Base-by-base conservation (phyloP, 1,284 basidiomycete genomes). In the Sanghuangporus baumii region DNA sequence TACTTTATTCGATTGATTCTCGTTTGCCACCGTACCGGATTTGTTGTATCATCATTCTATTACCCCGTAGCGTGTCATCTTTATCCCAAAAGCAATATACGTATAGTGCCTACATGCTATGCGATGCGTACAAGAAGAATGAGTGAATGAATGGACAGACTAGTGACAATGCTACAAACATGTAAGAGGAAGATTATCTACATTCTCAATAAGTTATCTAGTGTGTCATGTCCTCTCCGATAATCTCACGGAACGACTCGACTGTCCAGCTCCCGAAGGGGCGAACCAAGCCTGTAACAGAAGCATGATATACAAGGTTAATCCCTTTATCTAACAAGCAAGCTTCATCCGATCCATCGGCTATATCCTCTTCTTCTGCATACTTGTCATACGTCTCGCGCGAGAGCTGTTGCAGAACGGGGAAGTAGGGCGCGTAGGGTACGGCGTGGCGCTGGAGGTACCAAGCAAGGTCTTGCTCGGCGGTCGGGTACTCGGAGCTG, bases 371-470 rank as follows among this genome's bases (percentile, higher is more conserved):
- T 3, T 61, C 59, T 18, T 41, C 54, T 12, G 37, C 12, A 20
- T 23, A 23, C n/a, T 36, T 20, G 9, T n/a, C 20, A 47, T 47
- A 51, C 36, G 41, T 55, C 48, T 86, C 82, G 8, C 76, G 74
- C 1, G 87, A 87, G 0, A 89, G 78, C 46, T 78, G 77, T 54
- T 78, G 80, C 60, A 91, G 74, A 7, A 87, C 76, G 3, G 78
- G 75, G 8, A 91, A 78, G 23, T 89, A 69, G 0, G 83, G 84
- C 0, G 87, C 83, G 1, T 83, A 84, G 0, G 88, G 88, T 1
- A 90, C 86, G 8, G 81, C 81, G 67, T 89, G 84, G 59, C 87
- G 76, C 55, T 83, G 71, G n/a, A 91, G 76, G 69, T 91, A 91
- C 81, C 81, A 82, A 1, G 79, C 76, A 1, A 82, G 74, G 51